Percentiles rank a stretch among this genome's conserved stretches.
These are phyloP conservation scores for Exophiala calicioides DNA, from an alignment of 2,329 filamentous ascomycete species.

Conservation along the genomic window DNA sequence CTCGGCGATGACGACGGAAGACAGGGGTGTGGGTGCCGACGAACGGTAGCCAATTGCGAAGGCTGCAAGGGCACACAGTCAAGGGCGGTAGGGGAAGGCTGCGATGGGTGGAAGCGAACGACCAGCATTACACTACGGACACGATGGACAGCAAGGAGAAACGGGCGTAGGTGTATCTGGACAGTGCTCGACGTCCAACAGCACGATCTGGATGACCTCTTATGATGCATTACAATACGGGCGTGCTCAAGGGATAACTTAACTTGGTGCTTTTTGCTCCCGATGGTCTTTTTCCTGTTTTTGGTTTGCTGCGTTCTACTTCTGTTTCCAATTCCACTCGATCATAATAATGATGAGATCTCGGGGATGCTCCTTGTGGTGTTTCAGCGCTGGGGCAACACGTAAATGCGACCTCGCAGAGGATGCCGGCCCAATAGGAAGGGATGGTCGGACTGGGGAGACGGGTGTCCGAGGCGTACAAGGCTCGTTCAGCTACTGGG, in stretches of 20 bases:
- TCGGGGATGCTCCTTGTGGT: neutral
- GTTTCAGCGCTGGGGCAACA: too few species aligned
- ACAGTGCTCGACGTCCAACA: constrained; percentile 19
- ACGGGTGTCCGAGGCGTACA: constrained; percentile 4
- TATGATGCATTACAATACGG: constrained; percentile 31
- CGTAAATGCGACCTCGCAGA: too few species aligned
- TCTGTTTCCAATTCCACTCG: neutral
- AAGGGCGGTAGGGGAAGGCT: neutral
- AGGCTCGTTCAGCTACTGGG: neutral
- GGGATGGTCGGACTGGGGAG: constrained; percentile 5
- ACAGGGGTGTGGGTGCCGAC: too few species aligned
- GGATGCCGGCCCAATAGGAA: constrained; percentile 5
- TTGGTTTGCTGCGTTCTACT: neutral
- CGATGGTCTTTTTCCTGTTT: neutral
- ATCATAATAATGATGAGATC: too few species aligned
- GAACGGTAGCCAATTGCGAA: too few species aligned
- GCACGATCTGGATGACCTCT: constrained; percentile 30
- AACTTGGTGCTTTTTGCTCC: constrained; percentile 22
- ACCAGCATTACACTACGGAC: constrained; percentile 20
- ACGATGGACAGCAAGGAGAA: constrained; percentile 25
- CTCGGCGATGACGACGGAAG: constrained; percentile 3
- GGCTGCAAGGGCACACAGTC: constrained; percentile 4
- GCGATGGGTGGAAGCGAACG: constrained; percentile 12
- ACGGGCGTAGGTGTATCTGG: constrained; percentile 23
- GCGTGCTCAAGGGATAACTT: constrained; percentile 26